Base-by-base conservation (phyloP, 2,329 filamentous ascomycete species). In the Trichoderma polysporum region DNA sequence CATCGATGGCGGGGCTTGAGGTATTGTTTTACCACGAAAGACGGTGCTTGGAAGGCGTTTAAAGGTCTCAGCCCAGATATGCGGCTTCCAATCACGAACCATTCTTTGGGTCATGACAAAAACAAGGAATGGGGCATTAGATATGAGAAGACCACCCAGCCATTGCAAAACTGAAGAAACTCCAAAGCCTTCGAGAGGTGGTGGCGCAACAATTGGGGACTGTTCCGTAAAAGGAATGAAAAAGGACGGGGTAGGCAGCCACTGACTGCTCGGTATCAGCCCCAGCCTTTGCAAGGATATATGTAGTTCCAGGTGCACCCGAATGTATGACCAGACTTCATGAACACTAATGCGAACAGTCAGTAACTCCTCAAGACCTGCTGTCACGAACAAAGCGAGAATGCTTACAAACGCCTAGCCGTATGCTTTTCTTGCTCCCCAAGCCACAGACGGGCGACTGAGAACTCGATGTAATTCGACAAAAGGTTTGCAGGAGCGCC, bases 181-280 rank as follows among this genome's bases (percentile, higher is more conserved):
- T 10, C 75, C 79, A 19, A 84, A 73, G 2, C 79, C 78, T 4
- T 76, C 69, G 0, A 80, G 79, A 0, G 79, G 75, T 2, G 82
- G 80, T 2, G 84, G 85, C 0, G 82, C 74, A 1, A 78, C 73
- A 31, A 87, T 82, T 0, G 84, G 84, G 0, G 85, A 88, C 13
- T 80, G 75, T 8, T 76, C 71, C 13, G 83, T 82, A 56, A 87
- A 88, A 0, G 86, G 86, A 19, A 88, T 72, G 70, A 87, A 87
- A 73, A 83, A 88, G 5, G 74, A 77, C 41, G 77, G 76, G 8
- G 72, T 74, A 0, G 86, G 86, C 2, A 87, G 74, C 74, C 74
- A 74, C 8, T 75, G 76, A 13, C 70, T 77, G 13, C 76, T 73
- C 0, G 83, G 75, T 50, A 83, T 75, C 15, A 88, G 74, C 7